These are phyloP conservation scores for Leccinum uliginosum DNA, from an alignment of 768 basidiomycete genomes.

Conservation along the genomic window DNA sequence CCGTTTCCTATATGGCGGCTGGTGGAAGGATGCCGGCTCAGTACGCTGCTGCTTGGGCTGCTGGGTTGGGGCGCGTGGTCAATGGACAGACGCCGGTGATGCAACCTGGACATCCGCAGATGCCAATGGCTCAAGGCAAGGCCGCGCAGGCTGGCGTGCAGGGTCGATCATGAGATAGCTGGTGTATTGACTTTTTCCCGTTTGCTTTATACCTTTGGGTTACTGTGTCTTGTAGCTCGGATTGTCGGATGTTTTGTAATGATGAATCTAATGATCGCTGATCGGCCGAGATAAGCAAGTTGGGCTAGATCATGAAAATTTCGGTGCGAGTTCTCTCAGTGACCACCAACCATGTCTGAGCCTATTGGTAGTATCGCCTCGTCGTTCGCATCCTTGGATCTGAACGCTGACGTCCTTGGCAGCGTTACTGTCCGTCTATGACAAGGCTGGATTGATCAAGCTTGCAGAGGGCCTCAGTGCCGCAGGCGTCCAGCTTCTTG, in stretches of 20 bases:
- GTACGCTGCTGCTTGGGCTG: constrained; percentile 24
- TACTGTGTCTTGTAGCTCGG: constrained; percentile 9
- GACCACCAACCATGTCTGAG: constrained; percentile 22
- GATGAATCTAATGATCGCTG: constrained; percentile 10
- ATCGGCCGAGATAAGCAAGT: constrained; percentile 16
- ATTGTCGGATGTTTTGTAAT: constrained; percentile 1
- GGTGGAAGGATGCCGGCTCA: constrained; percentile 15
- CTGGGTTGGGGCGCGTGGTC: constrained; percentile 17
- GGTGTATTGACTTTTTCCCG: constrained; percentile 4
- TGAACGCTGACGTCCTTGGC: constrained; percentile 6
- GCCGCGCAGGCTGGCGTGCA: constrained; percentile 30
- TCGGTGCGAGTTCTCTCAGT: constrained; percentile 1
- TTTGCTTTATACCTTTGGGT: constrained; percentile 6
- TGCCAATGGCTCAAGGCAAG: constrained; percentile 31
- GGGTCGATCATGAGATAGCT: constrained; percentile 31
- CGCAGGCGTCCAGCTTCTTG: constrained; percentile 83
- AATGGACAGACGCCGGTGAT: constrained; percentile 27
- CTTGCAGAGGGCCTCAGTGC: constrained; percentile 80
- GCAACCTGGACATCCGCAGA: constrained; percentile 28
- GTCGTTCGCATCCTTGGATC: background rate
- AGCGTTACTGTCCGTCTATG: constrained; percentile 95
- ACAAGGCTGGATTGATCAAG: constrained; percentile 86
- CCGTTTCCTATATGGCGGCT: constrained; percentile 16
- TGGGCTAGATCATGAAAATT: background rate
- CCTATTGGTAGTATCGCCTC: constrained; percentile 24